Base-by-base conservation (phyloP, 2,329 filamentous ascomycete species). In the Dothideomycetes sp. region DNA sequence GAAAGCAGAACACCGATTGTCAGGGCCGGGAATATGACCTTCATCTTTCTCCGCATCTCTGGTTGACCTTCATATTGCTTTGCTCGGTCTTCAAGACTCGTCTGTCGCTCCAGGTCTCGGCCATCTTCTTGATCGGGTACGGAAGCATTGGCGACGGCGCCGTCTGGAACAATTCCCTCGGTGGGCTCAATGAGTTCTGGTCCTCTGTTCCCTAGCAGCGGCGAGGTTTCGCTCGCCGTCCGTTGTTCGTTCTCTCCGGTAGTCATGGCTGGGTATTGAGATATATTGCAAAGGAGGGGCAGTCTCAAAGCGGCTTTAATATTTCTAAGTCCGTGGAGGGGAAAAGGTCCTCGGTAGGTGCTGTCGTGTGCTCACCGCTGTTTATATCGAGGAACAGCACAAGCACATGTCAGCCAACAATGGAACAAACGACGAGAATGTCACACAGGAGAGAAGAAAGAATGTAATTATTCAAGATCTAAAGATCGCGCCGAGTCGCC, bases 1-100 rank as follows among this genome's bases (percentile, higher is more conserved):
- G 79, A 73, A 6, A 89, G 68, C 54, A 84, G 84, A 28, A 87
- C 46, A n/a, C 77, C 77, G 39, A 80, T 69, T 7, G 69, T 72
- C 33, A 81, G 60, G 1, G 77, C 75, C 2, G 77, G 77, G 23
- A 80, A 59, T 41, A 82, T 73, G 49, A 39, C 22, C 11, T 39
- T 38, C 55, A 79, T 57, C 33, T 60, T 60, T 49, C 63, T 64
- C 44, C 57, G 64, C 4, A 71, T 63, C 46, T 72, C 69, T 0
- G 68, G 64, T 42, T 68, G 52, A 4, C 68, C 69, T 47, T 67
- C 55, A 45, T 62, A 64, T 45, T 66, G 58, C 38, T 50, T 55
- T 20, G 51, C 48, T 27, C 53, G 50, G 9, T 43, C 59, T 33
- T 52, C 53, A 11, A 45, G 44, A 38, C 55, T 56, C 12, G 51